Conservation (phyloP, 352 stramenopile species). For the Globisporangium apiculatum region DNA sequence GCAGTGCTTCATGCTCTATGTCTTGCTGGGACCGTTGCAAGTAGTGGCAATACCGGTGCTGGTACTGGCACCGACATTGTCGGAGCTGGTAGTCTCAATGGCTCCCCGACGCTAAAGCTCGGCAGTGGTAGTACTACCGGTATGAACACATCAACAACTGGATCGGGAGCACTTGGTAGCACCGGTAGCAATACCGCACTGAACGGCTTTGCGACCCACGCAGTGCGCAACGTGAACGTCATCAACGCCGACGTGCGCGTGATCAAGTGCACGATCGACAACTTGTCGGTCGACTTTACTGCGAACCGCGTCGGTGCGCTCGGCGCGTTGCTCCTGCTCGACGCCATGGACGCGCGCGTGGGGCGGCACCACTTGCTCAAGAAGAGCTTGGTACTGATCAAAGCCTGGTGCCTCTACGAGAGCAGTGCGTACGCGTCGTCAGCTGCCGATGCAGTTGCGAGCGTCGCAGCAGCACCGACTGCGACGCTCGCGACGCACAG, state of each 20-base stretch:
- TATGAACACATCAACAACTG: too few species aligned
- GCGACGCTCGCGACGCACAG: slow-evolving; percentile 17
- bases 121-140: background rate
- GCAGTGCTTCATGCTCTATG: slow-evolving; percentile 79
- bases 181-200: background rate
- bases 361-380: slow-evolving; percentile 84
- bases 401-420: slow-evolving; percentile 88
- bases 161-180: too few species aligned
- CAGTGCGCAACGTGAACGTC: slow-evolving; percentile 86
- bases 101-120: background rate
- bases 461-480: slow-evolving; percentile 2
- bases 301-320: slow-evolving; percentile 80
- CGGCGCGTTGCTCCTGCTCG: slow-evolving; percentile 73
- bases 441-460: background rate
- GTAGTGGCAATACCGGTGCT: background rate
- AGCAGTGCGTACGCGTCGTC: slow-evolving; percentile 49
- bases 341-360: slow-evolving; percentile 75
- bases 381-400: slow-evolving; percentile 84
- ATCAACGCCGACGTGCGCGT: slow-evolving; percentile 85
- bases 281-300: slow-evolving; percentile 84
- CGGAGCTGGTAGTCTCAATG: background rate
- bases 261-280: slow-evolving; percentile 90
- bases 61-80: background rate
- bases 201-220: slow-evolving; percentile 19
- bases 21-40: slow-evolving; percentile 37